Evolutionary conservation across 148 eudicot species (phyloP), one percentile per base, ranked within the genome.

Genomic region (Gaultheria prostrata): DNA sequence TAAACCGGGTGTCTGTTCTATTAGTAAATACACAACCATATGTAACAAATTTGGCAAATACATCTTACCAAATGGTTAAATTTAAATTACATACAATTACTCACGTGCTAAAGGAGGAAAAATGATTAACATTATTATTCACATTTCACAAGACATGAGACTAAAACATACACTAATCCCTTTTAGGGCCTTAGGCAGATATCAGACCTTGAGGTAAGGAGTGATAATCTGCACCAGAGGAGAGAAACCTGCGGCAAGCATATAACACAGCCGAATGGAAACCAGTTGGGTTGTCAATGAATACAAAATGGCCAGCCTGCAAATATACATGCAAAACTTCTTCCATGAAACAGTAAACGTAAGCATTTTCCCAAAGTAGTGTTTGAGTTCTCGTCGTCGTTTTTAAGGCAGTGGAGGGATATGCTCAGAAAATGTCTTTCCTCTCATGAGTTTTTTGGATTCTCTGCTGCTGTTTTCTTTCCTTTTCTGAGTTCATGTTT

Each of bases 251-350:
- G 74, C 97, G 98, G 80, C 97, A 93, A 81, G 91, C 97, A 70
- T 94, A 85, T n/a, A 90, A 85, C 39, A 94, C 92, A 63, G 98
- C 95, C 3, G 96, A 89, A 88, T 94, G 98, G 89, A 97, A 97
- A 51, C 89, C 96, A 51, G 57, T 77, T 28, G 94, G 92, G 81
- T 94, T 91, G 87, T 96, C 98, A 81, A 96, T 89, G 85, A 84
- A 84, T 28, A 79, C 86, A 57, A 84, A 84, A 83, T 94, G 98
- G 30, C 95, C 99, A 32, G 86, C 98, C 99, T 96, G 93, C 89
- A 92, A 84, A 61, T 65, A 84, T 39, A 82, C 13, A 74, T 76
- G 2, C 46, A 1, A 69, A 1, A 32, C 20, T 69, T n/a, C n/a
- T n/a, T n/a, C n/a, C n/a, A n/a, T n/a, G n/a, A n/a, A n/a, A 35